Conservation (phyloP, 2,329 filamentous ascomycete genomes). For the Ilyonectria mors-panacis region DNA sequence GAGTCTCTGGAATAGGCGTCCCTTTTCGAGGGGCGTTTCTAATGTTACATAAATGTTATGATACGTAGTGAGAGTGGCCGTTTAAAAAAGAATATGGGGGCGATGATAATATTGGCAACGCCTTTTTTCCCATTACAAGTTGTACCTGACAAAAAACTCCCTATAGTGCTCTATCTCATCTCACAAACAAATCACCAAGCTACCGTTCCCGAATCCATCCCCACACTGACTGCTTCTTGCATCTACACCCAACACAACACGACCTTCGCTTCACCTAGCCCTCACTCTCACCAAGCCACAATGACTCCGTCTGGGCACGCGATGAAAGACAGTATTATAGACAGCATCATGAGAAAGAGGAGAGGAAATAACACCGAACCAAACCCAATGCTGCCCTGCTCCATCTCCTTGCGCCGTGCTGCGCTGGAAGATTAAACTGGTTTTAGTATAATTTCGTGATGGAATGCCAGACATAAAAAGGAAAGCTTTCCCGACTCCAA, state of each 20-base stretch:
- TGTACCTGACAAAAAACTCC: slow-evolving; percentile 53
- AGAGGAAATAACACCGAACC: slow-evolving; percentile 51
- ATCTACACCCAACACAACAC: slow-evolving; percentile 38
- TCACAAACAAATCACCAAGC: slow-evolving; percentile 49
- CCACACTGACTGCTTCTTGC: slow-evolving; percentile 42
- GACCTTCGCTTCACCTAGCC: slow-evolving; percentile 26
- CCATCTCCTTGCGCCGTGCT: slow-evolving; percentile 57
- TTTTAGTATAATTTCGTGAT: slow-evolving; percentile 54
- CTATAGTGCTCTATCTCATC: slow-evolving; percentile 49
- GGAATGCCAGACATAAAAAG: slow-evolving; percentile 53
- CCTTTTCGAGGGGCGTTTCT: slow-evolving; percentile 29
- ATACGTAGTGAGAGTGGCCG: slow-evolving; percentile 34
- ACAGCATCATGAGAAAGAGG: slow-evolving; percentile 50
- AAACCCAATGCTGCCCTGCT: slow-evolving; percentile 58
- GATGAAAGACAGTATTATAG: slow-evolving; percentile 48
- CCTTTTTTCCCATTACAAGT: slow-evolving; percentile 54
- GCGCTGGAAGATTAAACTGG: slow-evolving; percentile 56
- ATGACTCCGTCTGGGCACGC: slow-evolving; percentile 39
- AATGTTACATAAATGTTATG: slow-evolving; percentile 45
- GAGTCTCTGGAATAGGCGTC: slow-evolving; percentile 25
- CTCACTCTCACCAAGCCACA: slow-evolving; percentile 24
- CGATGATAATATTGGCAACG: slow-evolving; percentile 41
- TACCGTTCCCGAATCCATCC: slow-evolving; percentile 39
- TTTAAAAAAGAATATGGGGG: slow-evolving; percentile 29
- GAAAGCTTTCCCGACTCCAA: slow-evolving; percentile 42